These are phyloP conservation scores for Suillus alpinus DNA, from an alignment of 768 basidiomycete genomes.

Conservation along the genomic window DNA sequence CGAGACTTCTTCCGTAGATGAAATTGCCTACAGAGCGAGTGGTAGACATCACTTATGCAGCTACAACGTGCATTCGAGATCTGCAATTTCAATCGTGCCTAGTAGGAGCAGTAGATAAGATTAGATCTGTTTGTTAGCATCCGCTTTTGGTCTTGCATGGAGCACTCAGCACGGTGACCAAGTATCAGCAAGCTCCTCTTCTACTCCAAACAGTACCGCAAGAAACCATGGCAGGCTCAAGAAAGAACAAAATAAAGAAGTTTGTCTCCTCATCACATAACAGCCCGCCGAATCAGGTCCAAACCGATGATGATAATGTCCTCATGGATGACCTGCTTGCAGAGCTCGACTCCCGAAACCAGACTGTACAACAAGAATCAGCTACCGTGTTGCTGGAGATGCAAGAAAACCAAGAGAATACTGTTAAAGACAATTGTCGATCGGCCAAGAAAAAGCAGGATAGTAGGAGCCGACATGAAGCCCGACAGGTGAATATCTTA, in stretches of 20 bases:
- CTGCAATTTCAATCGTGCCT: background rate
- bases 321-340: slow-evolving; percentile 75
- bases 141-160: background rate
- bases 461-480: slow-evolving; percentile 63
- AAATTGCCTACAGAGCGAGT: background rate
- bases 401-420: slow-evolving; percentile 33
- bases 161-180: background rate
- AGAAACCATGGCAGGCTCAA: slow-evolving; percentile 46
- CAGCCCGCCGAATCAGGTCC: slow-evolving; percentile 25
- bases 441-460: slow-evolving; percentile 43
- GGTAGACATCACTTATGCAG: background rate
- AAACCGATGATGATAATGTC: slow-evolving; percentile 47
- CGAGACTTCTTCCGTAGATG: background rate
- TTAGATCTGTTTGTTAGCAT: background rate
- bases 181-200: background rate
- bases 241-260: slow-evolving; percentile 58
- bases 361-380: slow-evolving; percentile 47
- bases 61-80: background rate
- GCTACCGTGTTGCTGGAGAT: slow-evolving; percentile 49
- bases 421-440: slow-evolving; percentile 16
- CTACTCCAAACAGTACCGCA: background rate
- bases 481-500: slow-evolving; percentile 57
- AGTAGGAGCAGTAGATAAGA: background rate
- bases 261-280: slow-evolving; percentile 21
- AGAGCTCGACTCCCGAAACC: slow-evolving; percentile 68